Conservation (phyloP, 2,329 filamentous ascomycete genomes). For the Sporothrix pseudoabietina region DNA sequence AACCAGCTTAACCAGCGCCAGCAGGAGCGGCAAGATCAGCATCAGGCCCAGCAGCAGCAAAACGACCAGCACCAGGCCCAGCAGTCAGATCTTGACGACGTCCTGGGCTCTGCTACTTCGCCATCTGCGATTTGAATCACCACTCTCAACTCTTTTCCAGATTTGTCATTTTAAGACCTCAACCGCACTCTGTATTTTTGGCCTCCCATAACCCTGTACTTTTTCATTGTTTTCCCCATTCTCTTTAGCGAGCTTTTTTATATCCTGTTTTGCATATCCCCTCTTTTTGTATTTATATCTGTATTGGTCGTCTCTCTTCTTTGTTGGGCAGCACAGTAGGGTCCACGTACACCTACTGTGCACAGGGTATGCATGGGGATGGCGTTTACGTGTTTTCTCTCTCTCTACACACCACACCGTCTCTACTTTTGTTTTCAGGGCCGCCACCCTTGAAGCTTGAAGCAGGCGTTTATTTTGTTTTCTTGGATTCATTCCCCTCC, state of each 20-base stretch:
- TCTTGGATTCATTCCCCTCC: conserved; percentile 7
- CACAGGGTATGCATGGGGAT: conserved; percentile 17
- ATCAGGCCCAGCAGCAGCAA: not conserved
- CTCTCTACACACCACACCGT: not conserved
- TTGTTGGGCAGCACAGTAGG: not conserved
- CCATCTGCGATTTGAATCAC: not conserved
- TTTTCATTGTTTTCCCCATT: not conserved
- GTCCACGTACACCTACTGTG: not conserved
- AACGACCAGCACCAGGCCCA: not conserved
- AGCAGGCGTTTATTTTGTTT: not conserved
- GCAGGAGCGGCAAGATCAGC: conserved; percentile 20
- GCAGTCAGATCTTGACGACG: conserved; percentile 3
- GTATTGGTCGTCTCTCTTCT: not conserved
- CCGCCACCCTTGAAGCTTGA: not conserved
- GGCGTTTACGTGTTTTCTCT: conserved; percentile 4
- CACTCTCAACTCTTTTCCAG: not conserved
- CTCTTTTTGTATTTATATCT: not conserved
- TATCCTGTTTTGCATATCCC: not conserved
- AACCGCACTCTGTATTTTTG: not conserved
- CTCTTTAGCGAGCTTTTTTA: not conserved
- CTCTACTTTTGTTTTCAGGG: not conserved
- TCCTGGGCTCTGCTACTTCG: not conserved
- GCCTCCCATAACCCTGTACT: not conserved
- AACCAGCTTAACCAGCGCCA: conserved; percentile 23
- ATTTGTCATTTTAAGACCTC: not conserved